phyloP scores from a whole-genome alignment of 306 rosid genomes.

The Cucumis sativus region DNA sequence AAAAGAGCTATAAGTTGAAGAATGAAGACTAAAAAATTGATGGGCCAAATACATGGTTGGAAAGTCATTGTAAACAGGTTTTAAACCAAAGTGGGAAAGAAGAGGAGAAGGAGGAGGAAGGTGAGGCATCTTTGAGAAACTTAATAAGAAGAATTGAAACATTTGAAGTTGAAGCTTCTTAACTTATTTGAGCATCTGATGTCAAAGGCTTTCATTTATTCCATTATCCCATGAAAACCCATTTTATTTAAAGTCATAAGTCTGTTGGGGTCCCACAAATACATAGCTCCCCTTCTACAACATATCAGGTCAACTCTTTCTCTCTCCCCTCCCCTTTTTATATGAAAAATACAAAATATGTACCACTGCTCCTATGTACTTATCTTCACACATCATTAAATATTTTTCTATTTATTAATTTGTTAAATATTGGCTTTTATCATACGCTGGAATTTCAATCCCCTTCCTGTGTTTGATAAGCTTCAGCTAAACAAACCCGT shows the following conservation, averaged over 20 bases:
- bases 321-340: not conserved
- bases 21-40: too few relatives aligned
- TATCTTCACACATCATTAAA: too few relatives aligned
- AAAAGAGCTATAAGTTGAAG: too few relatives aligned
- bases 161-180: constrained; percentile 1
- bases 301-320: not conserved
- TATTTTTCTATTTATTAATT: too few relatives aligned
- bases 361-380: too few relatives aligned
- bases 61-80: too few relatives aligned
- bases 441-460: not conserved
- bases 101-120: not conserved
- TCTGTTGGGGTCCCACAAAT: not conserved
- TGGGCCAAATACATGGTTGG: too few relatives aligned
- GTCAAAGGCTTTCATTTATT: not conserved
- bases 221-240: not conserved
- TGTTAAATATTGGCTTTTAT: not conserved
- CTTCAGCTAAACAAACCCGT: not conserved
- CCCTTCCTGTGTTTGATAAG: not conserved
- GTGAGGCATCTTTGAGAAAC: not conserved
- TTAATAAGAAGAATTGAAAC: not conserved
- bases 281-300: not conserved
- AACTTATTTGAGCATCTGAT: not conserved
- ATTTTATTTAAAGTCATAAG: not conserved
- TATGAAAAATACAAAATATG: too few relatives aligned
- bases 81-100: not conserved